Base-by-base conservation (phyloP, 2,329 filamentous ascomycete species). In the Neoscytalidium dimidiatum region DNA sequence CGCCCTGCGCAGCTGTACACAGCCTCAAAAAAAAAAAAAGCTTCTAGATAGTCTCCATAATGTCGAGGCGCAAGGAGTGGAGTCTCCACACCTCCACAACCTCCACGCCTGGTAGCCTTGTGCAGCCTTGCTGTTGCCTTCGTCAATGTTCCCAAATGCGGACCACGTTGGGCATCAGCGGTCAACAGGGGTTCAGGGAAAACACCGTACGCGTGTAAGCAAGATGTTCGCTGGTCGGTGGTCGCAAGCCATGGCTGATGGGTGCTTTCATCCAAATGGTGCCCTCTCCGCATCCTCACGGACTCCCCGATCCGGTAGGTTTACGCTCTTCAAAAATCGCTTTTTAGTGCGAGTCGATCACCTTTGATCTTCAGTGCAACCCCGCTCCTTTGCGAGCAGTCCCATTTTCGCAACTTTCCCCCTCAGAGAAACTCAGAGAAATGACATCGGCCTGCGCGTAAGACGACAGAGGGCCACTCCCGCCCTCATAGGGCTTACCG, bases 381-480 rank as follows among this genome's bases (percentile, higher is more conserved):
- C 35, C 38, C n/a, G n/a, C 9, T n/a, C 13, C 11, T 46, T 44
- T 60, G 56, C 28, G 56, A 60, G 9, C 56, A 48, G 56, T 60
- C 56, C 21, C 56, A 60, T 60, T 46, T 8, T 26, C n/a, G n/a
- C n/a, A n/a, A n/a, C n/a, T n/a, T n/a, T n/a, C n/a, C n/a, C n/a
- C n/a, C n/a, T n/a, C n/a, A n/a, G n/a, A n/a, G n/a, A n/a, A n/a
- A 6, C 6, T 23, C 41, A n/a, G 26, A n/a, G 21, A 60, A n/a
- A 60, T 60, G 56, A 60, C 56, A 60, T 60, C 56, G 44, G 9
- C 19, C 28, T 33, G 56, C 56, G 56, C 31, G 41, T 60, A 28
- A 46, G 56, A 60, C 56, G 56, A 60, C n/a, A n/a, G n/a, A n/a
- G n/a, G n/a, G 41, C 56, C 56, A 60, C 56, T 60, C 28, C 56